Evolutionary conservation across 2,329 filamentous ascomycete species (phyloP).

Genomic region (Fusarium caatingaense): DNA sequence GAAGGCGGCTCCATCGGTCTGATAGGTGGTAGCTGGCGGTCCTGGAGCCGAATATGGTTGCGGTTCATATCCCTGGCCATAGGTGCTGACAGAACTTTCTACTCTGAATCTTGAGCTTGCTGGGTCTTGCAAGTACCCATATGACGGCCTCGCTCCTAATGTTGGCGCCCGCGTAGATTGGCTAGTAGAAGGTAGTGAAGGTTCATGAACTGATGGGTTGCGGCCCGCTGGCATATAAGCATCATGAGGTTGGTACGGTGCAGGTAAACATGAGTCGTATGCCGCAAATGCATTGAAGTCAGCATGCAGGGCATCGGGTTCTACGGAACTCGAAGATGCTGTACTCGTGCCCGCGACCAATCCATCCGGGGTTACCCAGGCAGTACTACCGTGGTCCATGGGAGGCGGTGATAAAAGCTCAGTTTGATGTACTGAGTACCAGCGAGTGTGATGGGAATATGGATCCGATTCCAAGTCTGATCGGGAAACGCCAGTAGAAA

Average conservation of each 20-base stretch:
- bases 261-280: slow-evolving; percentile 57
- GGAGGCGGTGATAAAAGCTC: slow-evolving; percentile 47
- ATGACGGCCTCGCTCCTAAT: slow-evolving; percentile 35
- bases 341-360: slow-evolving; percentile 51
- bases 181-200: slow-evolving; percentile 31
- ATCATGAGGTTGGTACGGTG: slow-evolving; percentile 58
- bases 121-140: slow-evolving; percentile 42
- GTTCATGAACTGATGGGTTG: slow-evolving; percentile 39
- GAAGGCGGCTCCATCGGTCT: slow-evolving; percentile 39
- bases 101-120: slow-evolving; percentile 33
- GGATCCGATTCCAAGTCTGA: slow-evolving; percentile 55
- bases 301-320: slow-evolving; percentile 59
- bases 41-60: slow-evolving; percentile 39
- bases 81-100: slow-evolving; percentile 34
- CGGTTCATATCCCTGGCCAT: slow-evolving; percentile 38
- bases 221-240: slow-evolving; percentile 56
- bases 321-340: slow-evolving; percentile 54
- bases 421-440: slow-evolving; percentile 40
- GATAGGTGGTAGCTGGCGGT: slow-evolving; percentile 32
- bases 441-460: slow-evolving; percentile 54
- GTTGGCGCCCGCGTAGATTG: slow-evolving; percentile 34
- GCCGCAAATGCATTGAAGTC: slow-evolving; percentile 65
- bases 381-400: slow-evolving; percentile 53
- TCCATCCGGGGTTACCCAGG: slow-evolving; percentile 57
- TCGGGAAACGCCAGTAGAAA: slow-evolving; percentile 58